Conservation (phyloP, 2,329 filamentous ascomycete genomes). For the Pestalotiopsis sp. region DNA sequence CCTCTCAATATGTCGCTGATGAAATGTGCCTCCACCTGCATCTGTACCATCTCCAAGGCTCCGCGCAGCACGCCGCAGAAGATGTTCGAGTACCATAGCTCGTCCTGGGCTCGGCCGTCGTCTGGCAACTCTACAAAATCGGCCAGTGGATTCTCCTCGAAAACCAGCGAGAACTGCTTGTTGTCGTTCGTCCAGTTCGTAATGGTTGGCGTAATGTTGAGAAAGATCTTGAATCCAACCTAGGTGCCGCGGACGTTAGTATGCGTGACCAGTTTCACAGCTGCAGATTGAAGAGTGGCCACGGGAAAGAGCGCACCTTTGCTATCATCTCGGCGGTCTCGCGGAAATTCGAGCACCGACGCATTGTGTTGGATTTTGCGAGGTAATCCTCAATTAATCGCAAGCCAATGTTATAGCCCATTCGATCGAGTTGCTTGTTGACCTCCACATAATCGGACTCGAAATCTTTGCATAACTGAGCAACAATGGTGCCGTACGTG, state of each 20-base stretch:
- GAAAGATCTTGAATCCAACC: constrained; percentile 98
- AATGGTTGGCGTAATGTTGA: constrained; percentile 92
- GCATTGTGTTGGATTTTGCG: constrained; percentile 88
- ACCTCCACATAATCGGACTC: constrained; percentile 93
- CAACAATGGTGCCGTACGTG: constrained; percentile 96
- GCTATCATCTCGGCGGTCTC: constrained; percentile 97
- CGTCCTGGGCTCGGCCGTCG: constrained; percentile 92
- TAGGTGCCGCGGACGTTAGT: constrained; percentile 36
- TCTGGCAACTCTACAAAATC: constrained; percentile 98
- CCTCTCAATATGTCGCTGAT: constrained; percentile 91
- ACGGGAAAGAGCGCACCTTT: constrained; percentile 59
- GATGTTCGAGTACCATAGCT: constrained; percentile 98
- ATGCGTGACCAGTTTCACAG: neutral
- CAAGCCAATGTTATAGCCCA: constrained; percentile 98
- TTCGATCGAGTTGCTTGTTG: constrained; percentile 97
- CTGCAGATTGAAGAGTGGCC: neutral
- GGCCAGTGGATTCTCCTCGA: constrained; percentile 95
- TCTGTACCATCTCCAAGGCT: constrained; percentile 97
- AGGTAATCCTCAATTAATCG: constrained; percentile 97
- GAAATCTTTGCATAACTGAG: constrained; percentile 95
- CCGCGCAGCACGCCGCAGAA: constrained; percentile 91
- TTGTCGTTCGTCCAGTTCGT: constrained; percentile 96
- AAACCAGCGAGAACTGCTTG: constrained; percentile 94
- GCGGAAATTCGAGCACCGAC: constrained; percentile 87
- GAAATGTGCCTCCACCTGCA: constrained; percentile 97